Evolutionary conservation across 2,329 filamentous ascomycete genomes (phyloP).

Genomic region (Clonostachys rhizophaga): DNA sequence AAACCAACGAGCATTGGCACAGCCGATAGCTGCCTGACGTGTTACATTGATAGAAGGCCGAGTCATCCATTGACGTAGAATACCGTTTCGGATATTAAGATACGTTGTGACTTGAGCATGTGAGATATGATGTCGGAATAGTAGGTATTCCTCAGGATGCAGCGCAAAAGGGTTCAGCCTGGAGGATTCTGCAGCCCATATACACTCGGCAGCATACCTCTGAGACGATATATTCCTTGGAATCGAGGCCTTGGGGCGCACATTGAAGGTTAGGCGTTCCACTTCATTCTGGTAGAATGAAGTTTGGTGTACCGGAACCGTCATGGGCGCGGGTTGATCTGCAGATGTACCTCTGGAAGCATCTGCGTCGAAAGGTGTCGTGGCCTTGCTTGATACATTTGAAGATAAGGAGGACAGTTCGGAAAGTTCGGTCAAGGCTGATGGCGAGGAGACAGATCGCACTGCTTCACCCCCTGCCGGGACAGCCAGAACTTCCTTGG

Average conservation of each 20-base stretch:
- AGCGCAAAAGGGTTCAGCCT: slow-evolving; percentile 85
- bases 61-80: slow-evolving; percentile 82
- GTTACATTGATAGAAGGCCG: slow-evolving; percentile 82
- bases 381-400: slow-evolving; percentile 57
- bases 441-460: slow-evolving; percentile 49
- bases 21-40: slow-evolving; percentile 82
- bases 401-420: slow-evolving; percentile 51
- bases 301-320: slow-evolving; percentile 3
- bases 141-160: slow-evolving; percentile 76
- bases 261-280: slow-evolving; percentile 43
- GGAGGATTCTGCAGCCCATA: slow-evolving; percentile 83
- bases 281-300: slow-evolving; percentile 15
- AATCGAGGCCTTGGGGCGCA: slow-evolving; percentile 77
- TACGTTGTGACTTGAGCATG: slow-evolving; percentile 90
- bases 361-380: slow-evolving; percentile 48
- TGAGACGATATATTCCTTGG: slow-evolving; percentile 66
- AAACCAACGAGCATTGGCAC: slow-evolving; percentile 85
- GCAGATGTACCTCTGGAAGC: slow-evolving; percentile 5
- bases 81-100: slow-evolving; percentile 92
- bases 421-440: slow-evolving; percentile 47
- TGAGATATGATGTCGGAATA: slow-evolving; percentile 78
- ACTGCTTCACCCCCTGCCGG: slow-evolving; percentile 14
- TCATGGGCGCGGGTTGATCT: neutral
- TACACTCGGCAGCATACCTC: slow-evolving; percentile 88
- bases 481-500: too few species aligned